Percentiles rank a stretch among this genome's conserved stretches.
Conservation (phyloP, 1,284 basidiomycete genomes). For the Mrakiaceae sp. region DNA sequence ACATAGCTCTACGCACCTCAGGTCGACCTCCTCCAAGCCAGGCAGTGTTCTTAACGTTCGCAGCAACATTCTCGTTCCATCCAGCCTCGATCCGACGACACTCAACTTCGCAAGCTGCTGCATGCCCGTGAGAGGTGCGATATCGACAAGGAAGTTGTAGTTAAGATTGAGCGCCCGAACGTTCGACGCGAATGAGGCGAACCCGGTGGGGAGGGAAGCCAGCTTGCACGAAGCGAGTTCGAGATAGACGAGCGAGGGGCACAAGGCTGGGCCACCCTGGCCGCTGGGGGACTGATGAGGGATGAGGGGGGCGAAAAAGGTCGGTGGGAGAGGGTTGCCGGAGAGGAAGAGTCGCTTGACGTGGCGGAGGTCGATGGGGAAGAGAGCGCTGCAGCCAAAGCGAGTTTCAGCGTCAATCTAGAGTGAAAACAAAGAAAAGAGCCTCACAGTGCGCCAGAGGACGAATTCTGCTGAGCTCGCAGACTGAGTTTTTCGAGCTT, state of each 20-base stretch:
- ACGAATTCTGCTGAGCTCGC: conserved; percentile 66
- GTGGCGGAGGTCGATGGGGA: conserved; percentile 67
- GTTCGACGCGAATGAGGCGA: conserved; percentile 65
- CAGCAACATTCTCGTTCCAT: conserved; percentile 56
- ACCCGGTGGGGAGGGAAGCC: conserved; percentile 54
- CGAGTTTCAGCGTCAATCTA: background rate
- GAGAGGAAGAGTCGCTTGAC: conserved; percentile 88
- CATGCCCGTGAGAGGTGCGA: conserved; percentile 58
- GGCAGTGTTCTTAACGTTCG: conserved; percentile 56
- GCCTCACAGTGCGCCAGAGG: conserved; percentile 49
- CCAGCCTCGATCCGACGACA: conserved; percentile 71
- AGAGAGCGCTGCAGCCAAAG: conserved; percentile 24
- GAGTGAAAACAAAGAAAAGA: conserved; percentile 11
- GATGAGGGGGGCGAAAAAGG: conserved; percentile 41
- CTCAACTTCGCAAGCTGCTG: conserved; percentile 65
- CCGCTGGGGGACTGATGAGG: too few relatives aligned
- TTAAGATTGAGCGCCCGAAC: conserved; percentile 86
- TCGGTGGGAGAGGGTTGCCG: conserved; percentile 33
- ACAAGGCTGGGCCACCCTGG: conserved; percentile 24
- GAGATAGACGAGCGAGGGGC: conserved; percentile 69
- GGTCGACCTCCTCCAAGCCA: conserved; percentile 73
- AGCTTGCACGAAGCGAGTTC: conserved; percentile 87
- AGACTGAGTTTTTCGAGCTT: conserved; percentile 82
- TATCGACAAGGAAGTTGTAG: conserved; percentile 79
- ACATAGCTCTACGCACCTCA: conserved; percentile 51